Base-by-base conservation (phyloP, 129 eudicot genomes). In the Escallonia herrerae region DNA sequence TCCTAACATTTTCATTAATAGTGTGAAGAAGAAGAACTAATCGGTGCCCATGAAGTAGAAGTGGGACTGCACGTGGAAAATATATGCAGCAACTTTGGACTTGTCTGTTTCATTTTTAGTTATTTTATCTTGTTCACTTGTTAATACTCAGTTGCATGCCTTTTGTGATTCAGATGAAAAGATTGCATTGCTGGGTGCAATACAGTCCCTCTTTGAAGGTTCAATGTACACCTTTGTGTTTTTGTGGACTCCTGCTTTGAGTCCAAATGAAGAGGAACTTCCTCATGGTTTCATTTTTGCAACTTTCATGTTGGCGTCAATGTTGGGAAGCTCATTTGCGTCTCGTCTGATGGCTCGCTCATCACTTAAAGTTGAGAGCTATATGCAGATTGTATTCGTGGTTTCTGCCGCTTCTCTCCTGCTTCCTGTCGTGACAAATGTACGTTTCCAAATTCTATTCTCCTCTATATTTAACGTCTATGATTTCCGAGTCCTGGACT, bases 151-250 rank as follows among this genome's bases (percentile, higher is more conserved):
- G 43, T 9, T 43, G 3, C 5, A 38, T 63, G 3, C 2, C 40
- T 42, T 64, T 2, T 37, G 5, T 47, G 55, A 59, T 58, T 56
- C 89, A 86, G 94, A 86, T 77, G 89, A 86, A 70, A 86, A 82
- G 77, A 86, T 86, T 65, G 89, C 85, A 15, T 74, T 86, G 43
- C 72, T 86, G 83, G 94, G 94, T 13, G 89, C 94, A 3, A 86
- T 86, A 40, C 89, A 82, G 60, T 86, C 94, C 15, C 64, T 82
- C 9, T 86, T 86, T 42, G 94, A 86, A 72, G 94, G 89, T 44
- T 86, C 94, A 56, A 86, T 82, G 94, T 82, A 86, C 69, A 86
- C 94, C 40, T 85, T 82, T 70, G 91, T 85, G 74, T 82, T 82
- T 48, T 67, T 85, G 6, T 85, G 87, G 91, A 82, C 93, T 60